A percentile compares a stretch with the other conserved stretches of the same genome.
phyloP scores from a whole-genome alignment of 306 rosid species.

The Prosopis cineraria region DNA sequence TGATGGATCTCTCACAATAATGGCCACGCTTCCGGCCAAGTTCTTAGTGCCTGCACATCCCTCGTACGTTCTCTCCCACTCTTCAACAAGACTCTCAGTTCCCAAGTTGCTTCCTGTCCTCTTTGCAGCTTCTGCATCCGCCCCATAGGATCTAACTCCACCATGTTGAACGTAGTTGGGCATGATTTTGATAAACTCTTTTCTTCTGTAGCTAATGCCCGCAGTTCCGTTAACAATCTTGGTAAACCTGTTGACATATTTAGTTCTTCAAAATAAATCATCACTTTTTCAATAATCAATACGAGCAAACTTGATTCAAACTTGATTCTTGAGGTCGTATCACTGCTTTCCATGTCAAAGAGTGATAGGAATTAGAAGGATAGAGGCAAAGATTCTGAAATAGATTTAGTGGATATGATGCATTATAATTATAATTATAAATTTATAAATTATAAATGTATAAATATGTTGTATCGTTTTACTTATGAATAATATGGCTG shows the following conservation, averaged over 20 bases:
- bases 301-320: too few relatives aligned
- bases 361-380: too few relatives aligned
- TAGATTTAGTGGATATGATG: too few relatives aligned
- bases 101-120: constrained; percentile 57
- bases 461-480: too few relatives aligned
- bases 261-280: not conserved
- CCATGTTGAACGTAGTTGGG: constrained; percentile 74
- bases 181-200: constrained; percentile 78
- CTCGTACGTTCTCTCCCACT: constrained; percentile 65
- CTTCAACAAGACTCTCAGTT: constrained; percentile 51
- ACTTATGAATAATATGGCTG: too few relatives aligned
- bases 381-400: too few relatives aligned
- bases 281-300: too few relatives aligned
- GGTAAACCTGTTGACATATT: constrained; percentile 33
- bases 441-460: too few relatives aligned
- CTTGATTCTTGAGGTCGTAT: too few relatives aligned
- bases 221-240: constrained; percentile 82
- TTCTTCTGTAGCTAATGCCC: constrained; percentile 84
- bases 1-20: constrained; percentile 79
- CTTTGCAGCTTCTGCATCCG: constrained; percentile 67
- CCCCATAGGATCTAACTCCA: constrained; percentile 80
- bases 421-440: too few relatives aligned
- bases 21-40: constrained; percentile 69
- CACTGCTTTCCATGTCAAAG: too few relatives aligned
- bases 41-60: constrained; percentile 71